A percentile compares a stretch with the other conserved stretches of the same genome.
These are phyloP conservation scores for slime mould (Dictyostelium discoideum) DNA, from an alignment of 78 protist genomes.

Conservation along the genomic window DNA sequence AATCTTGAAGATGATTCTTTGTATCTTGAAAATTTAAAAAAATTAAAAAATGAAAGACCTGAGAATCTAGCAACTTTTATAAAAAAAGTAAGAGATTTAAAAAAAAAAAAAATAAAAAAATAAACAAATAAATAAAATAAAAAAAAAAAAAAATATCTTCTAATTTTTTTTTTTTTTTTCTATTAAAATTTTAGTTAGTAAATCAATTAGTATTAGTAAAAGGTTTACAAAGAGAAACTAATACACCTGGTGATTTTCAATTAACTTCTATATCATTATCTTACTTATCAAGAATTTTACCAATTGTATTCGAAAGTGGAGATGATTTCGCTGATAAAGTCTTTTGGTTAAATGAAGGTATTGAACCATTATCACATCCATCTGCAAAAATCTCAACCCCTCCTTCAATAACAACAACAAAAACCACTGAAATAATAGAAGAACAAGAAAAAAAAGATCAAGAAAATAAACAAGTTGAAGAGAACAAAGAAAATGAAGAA, in stretches of 20 bases:
- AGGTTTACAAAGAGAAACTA: slow-evolving; percentile 42
- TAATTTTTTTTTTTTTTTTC: neutral
- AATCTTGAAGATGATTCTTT: neutral
- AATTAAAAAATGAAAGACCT: slow-evolving; percentile 4
- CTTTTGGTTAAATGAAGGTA: slow-evolving; percentile 5
- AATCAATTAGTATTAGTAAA: slow-evolving; percentile 21
- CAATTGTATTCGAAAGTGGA: slow-evolving; percentile 42
- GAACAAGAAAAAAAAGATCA: neutral
- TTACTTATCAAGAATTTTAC: slow-evolving; percentile 48
- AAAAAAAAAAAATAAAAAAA: no score
- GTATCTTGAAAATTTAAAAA: neutral
- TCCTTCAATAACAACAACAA: slow-evolving; percentile 2
- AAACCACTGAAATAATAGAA: neutral
- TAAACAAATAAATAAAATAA: neutral
- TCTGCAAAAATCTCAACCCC: neutral
- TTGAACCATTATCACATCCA: slow-evolving; percentile 8
- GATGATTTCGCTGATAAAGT: slow-evolving; percentile 20
- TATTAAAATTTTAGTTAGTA: neutral
- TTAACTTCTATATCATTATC: neutral
- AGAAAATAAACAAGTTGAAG: neutral
- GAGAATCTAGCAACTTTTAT: slow-evolving; percentile 25
- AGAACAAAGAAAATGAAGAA: neutral
- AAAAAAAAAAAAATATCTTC: neutral
- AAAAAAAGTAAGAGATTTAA: neutral
- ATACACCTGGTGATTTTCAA: slow-evolving; percentile 31